Evolutionary conservation across 148 eudicot species (phyloP).

Genomic region (Persicaria tinctoria): DNA sequence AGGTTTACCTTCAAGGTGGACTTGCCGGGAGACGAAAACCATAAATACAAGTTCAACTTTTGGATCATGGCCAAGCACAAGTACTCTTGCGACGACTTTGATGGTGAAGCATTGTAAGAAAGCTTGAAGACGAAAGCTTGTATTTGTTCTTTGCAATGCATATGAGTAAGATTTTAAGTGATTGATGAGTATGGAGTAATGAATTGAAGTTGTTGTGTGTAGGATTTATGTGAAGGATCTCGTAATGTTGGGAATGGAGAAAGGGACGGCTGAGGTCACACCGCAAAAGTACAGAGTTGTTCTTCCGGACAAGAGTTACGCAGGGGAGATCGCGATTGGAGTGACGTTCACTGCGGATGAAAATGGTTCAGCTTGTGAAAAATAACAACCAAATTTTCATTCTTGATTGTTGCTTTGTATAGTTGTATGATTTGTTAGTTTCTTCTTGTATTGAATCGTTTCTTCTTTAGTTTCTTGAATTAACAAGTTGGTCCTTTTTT

Average conservation of each 20-base stretch:
- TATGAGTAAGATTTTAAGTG: neutral
- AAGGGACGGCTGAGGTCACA: constrained; percentile 17
- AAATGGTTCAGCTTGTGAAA: neutral
- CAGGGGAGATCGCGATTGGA: constrained; percentile 27
- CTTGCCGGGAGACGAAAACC: constrained; percentile 12
- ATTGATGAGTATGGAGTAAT: neutral
- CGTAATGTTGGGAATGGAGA: constrained; percentile 20
- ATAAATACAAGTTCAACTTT: constrained; percentile 20
- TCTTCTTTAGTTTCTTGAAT: too few species aligned
- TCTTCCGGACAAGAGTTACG: constrained; percentile 17
- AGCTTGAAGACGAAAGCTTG: too few species aligned
- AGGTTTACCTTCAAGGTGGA: constrained; percentile 18
- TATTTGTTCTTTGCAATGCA: neutral
- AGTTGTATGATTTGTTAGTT: too few species aligned
- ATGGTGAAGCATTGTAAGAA: constrained; percentile 21
- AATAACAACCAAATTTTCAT: neutral
- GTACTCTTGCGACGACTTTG: constrained; percentile 7
- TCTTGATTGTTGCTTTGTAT: neutral
- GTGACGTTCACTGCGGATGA: constrained; percentile 16
- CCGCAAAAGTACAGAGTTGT: constrained; percentile 22
- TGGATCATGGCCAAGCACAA: constrained; percentile 23
- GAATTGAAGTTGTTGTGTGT: neutral
- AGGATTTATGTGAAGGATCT: constrained; percentile 30
- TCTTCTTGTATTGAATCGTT: too few species aligned
- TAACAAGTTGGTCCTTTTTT: too few species aligned